A percentile compares a stretch with the other conserved stretches of the same genome.
phyloP scores from a whole-genome alignment of 768 basidiomycete species.

The Leccinum obscurum region DNA sequence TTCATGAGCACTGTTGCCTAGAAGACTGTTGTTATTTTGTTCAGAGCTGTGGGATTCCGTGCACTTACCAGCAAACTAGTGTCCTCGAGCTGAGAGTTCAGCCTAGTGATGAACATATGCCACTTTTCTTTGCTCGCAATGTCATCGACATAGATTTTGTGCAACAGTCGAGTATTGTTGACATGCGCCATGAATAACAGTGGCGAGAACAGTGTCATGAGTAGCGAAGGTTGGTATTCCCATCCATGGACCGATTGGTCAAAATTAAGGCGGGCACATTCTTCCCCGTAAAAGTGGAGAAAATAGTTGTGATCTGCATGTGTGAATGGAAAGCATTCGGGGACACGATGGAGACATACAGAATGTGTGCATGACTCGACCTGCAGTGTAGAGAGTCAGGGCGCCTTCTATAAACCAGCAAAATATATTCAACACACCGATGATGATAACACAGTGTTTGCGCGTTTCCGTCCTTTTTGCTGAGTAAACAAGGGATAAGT shows the following conservation, averaged over 20 bases:
- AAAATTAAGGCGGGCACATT: constrained; percentile 41
- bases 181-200: constrained; percentile 53
- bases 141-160: constrained; percentile 51
- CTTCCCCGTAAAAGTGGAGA: constrained; percentile 44
- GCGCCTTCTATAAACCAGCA: constrained; percentile 1
- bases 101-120: constrained; percentile 42
- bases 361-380: constrained; percentile 31
- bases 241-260: constrained; percentile 33
- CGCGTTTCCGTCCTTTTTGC: constrained; percentile 9
- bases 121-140: constrained; percentile 43
- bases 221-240: constrained; percentile 31
- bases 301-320: constrained; percentile 35
- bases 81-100: constrained; percentile 51
- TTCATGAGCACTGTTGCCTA: constrained; percentile 60
- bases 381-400: constrained; percentile 10
- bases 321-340: neutral
- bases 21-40: neutral
- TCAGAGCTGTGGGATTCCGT: neutral
- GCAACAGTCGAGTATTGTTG: constrained; percentile 43
- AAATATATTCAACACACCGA: constrained; percentile 14
- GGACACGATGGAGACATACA: constrained; percentile 17
- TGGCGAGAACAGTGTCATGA: constrained; percentile 40
- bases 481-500: constrained; percentile 8
- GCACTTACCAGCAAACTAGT: constrained; percentile 51
- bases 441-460: constrained; percentile 21